These are phyloP conservation scores for Rhizophora mangle DNA, from an alignment of 345 rosid genomes.

Conservation along the genomic window DNA sequence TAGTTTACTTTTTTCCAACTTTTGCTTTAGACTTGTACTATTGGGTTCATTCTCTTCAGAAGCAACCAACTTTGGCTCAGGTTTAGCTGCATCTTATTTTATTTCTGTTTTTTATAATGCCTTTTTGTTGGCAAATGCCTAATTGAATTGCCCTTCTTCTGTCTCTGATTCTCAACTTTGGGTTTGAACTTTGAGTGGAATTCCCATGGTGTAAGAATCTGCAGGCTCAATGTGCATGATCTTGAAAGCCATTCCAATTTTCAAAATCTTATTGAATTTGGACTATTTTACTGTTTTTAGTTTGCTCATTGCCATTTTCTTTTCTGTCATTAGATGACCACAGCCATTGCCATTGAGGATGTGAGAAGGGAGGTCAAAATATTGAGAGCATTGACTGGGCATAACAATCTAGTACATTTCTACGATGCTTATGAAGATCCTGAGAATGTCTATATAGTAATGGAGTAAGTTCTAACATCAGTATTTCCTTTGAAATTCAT, in stretches of 20 bases:
- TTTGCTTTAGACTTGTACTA: too few species aligned
- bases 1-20: too few species aligned
- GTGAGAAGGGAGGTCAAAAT: conserved; percentile 97
- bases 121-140: too few species aligned
- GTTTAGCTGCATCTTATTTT: too few species aligned
- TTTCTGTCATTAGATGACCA: conserved; percentile 68
- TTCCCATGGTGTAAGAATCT: too few species aligned
- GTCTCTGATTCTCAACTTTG: too few species aligned
- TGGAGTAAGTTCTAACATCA: conserved; percentile 68
- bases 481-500: neutral
- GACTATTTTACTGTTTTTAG: neutral
- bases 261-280: neutral
- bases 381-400: conserved; percentile 82
- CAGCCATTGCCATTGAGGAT: conserved; percentile 93
- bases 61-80: too few species aligned
- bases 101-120: too few species aligned
- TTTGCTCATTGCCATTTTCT: conserved; percentile 15
- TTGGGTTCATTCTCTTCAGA: too few species aligned
- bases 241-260: neutral
- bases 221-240: neutral
- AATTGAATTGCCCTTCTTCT: too few species aligned
- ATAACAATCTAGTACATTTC: conserved; percentile 71
- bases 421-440: conserved; percentile 88
- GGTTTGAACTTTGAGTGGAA: neutral
- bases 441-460: conserved; percentile 78